Evolutionary conservation across 192 early-diverging fungal species (phyloP).

Genomic region (Coemansia sp.): DNA sequence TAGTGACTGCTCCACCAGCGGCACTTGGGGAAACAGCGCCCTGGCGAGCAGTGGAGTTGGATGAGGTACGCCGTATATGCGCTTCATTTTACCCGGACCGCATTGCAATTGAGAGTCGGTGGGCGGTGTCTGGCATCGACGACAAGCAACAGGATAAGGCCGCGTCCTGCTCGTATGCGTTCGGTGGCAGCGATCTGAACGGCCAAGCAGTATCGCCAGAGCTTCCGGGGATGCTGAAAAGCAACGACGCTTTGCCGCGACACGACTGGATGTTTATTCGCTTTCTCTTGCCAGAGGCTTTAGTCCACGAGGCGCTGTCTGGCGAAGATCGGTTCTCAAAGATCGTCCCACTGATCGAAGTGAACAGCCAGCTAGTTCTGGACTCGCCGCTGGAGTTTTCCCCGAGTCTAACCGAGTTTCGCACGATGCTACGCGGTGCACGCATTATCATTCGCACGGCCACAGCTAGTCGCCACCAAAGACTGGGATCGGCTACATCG

Average conservation of each 20-base stretch:
- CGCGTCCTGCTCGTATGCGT: neutral
- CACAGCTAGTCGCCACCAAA: neutral
- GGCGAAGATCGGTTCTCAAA: neutral
- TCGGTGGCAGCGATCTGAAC: conserved; percentile 10
- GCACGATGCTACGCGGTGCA: conserved; percentile 40
- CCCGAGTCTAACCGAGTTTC: conserved; percentile 36
- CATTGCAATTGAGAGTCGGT: conserved; percentile 2
- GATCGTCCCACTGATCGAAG: conserved; percentile 7
- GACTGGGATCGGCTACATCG: neutral
- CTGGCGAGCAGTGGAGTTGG: neutral
- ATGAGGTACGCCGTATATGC: neutral
- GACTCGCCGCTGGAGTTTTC: conserved; percentile 16
- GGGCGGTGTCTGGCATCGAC: conserved; percentile 1
- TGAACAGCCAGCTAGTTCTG: conserved; percentile 23
- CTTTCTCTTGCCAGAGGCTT: conserved; percentile 9
- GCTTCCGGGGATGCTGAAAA: conserved; percentile 6
- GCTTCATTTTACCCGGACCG: neutral
- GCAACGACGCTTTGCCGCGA: neutral
- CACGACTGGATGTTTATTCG: conserved; percentile 39
- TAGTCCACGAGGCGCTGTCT: conserved; percentile 4
- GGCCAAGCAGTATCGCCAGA: neutral
- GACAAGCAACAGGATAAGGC: neutral
- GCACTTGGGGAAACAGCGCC: neutral
- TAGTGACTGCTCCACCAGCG: neutral
- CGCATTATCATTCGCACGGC: conserved; percentile 32